These are phyloP conservation scores for Luffa acutangula DNA, from an alignment of 306 rosid species.

Conservation along the genomic window DNA sequence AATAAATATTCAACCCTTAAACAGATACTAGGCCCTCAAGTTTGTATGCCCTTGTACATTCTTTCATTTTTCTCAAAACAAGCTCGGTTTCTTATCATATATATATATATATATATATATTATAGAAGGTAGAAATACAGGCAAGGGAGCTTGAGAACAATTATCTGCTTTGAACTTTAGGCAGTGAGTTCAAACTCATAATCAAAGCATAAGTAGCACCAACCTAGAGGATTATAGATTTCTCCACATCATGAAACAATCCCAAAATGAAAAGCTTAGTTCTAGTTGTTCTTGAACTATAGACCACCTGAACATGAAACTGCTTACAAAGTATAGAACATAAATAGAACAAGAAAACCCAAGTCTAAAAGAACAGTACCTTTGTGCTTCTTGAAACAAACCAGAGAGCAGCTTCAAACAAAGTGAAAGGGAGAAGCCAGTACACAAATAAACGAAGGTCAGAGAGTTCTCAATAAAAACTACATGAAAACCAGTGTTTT, in stretches of 20 bases:
- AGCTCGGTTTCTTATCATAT: no score
- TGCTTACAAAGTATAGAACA: not conserved
- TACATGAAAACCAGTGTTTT: not conserved
- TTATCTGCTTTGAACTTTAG: not conserved
- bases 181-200: not conserved
- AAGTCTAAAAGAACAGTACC: conserved; percentile 25
- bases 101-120: no score
- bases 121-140: not conserved
- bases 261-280: not conserved
- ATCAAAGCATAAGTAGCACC: not conserved
- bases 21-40: not conserved
- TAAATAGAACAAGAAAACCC: not conserved
- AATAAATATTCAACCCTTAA: not conserved
- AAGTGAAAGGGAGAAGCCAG: not conserved
- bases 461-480: conserved; percentile 5
- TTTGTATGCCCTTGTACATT: no score
- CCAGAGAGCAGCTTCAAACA: conserved; percentile 51
- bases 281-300: not conserved
- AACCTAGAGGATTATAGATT: not conserved
- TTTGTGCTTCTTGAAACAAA: conserved; percentile 81
- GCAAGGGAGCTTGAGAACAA: not conserved
- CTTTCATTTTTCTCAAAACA: no score
- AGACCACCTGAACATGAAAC: not conserved
- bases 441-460: not conserved
- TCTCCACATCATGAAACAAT: not conserved